Evolutionary conservation across 352 stramenopile genomes (phyloP).

Genomic region (Plasmopara viticola): DNA sequence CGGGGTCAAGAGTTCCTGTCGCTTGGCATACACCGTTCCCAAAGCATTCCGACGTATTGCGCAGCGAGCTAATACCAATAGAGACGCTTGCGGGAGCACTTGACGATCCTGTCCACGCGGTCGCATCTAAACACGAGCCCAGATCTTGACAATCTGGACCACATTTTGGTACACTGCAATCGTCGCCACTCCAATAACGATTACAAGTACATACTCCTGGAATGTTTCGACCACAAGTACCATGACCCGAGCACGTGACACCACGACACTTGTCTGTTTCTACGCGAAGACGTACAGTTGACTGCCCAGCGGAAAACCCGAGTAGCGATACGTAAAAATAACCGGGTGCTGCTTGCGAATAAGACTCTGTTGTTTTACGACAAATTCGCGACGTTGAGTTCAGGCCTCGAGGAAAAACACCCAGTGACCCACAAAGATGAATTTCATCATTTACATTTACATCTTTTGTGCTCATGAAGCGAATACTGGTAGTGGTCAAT

Average conservation of each 20-base stretch:
- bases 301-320: slow-evolving; percentile 34
- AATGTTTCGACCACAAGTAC: slow-evolving; percentile 51
- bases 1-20: slow-evolving; percentile 21
- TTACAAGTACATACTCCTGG: slow-evolving; percentile 65
- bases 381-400: slow-evolving; percentile 59
- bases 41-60: slow-evolving; percentile 63
- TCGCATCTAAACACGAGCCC: slow-evolving; percentile 35
- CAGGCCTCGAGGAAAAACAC: slow-evolving; percentile 50
- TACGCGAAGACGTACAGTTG: slow-evolving; percentile 32
- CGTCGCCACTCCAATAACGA: slow-evolving; percentile 67
- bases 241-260: slow-evolving; percentile 53
- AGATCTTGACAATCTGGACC: slow-evolving; percentile 65
- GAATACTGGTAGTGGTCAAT: slow-evolving; percentile 30
- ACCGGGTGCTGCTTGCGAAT: slow-evolving; percentile 47
- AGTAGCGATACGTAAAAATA: slow-evolving; percentile 70
- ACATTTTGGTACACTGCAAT: slow-evolving; percentile 68
- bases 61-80: slow-evolving; percentile 29
- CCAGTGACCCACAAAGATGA: slow-evolving; percentile 59
- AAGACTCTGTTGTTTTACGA: slow-evolving; percentile 37
- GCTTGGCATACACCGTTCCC: slow-evolving; percentile 62
- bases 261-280: slow-evolving; percentile 63
- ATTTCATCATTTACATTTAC: slow-evolving; percentile 43
- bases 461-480: slow-evolving; percentile 53
- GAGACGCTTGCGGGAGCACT: slow-evolving; percentile 8
- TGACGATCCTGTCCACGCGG: slow-evolving; percentile 6